Evolutionary conservation across 2,329 filamentous ascomycete species (phyloP), one percentile per base, ranked within the genome.

Genomic region (Monosporascus sp.): DNA sequence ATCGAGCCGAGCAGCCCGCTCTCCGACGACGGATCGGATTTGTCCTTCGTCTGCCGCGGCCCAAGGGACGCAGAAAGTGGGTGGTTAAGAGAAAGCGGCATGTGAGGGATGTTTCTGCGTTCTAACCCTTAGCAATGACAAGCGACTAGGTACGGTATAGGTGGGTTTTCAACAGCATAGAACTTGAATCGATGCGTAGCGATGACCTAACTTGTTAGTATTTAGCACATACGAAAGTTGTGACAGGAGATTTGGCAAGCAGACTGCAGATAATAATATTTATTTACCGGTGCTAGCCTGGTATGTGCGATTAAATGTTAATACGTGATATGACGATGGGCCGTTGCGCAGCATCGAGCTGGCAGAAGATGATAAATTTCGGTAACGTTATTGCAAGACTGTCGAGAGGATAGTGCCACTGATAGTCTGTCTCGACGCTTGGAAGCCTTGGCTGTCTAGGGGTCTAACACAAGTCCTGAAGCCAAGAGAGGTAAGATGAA

Each of bases 31-130:
- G 43, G 43, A 18, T 60, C 57, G 1, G 57, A 62, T 22, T 17
- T 53, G 3, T 60, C 58, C 3, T 62, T 62, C 35, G 51, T 54
- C 4, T 62, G 60, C 44, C 4, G 38, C 41, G 54, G 49, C 20
- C 47, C 15, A 52, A 11, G 52, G 31, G 24, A 31, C 31, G 11
- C 31, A 35, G 31, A 35, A 35, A 35, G 31, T 14, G 11, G 31
- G 31, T 35, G 31, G 31, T 14, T 35, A 35, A 14, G 11, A 35
- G 11, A 35, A 35, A 35, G 31, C 31, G 11, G 31, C 31, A 14
- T 35, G 11, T 35, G 31, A 35, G 4, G 31, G 31, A 35, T 35
- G 9, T 14, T 35, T 35, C 31, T 35, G 9, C 14, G 31, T 35
- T 35, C 31, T 35, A 35, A 14, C 31, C 31, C 14, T 35, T 35